phyloP scores from a whole-genome alignment of 192 early-diverging fungal genomes.

The Pecoramyces ruminantium region DNA sequence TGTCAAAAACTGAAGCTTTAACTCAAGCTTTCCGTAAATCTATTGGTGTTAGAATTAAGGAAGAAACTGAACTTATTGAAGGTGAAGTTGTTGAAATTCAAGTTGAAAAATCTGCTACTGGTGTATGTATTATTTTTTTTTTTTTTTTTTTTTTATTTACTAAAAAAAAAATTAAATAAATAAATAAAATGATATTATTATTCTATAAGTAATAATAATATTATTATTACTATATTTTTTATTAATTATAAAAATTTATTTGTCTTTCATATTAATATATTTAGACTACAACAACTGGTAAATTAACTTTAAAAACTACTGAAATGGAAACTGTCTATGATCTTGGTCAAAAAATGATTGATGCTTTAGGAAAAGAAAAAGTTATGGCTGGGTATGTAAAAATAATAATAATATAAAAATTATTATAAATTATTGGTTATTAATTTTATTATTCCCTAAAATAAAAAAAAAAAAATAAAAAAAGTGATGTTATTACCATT shows the following conservation, averaged over 20 bases:
- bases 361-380: conserved; percentile 91
- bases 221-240: too few relatives aligned
- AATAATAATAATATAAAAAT: background rate
- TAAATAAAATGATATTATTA: too few relatives aligned
- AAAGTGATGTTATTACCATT: conserved; percentile 87
- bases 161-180: too few relatives aligned
- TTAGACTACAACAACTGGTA: conserved; percentile 85
- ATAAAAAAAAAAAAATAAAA: background rate
- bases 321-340: conserved; percentile 99
- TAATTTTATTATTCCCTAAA: too few relatives aligned
- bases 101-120: conserved; percentile 81
- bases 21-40: conserved; percentile 96
- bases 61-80: conserved; percentile 95
- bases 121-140: conserved; percentile 41
- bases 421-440: too few relatives aligned
- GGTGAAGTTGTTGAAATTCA: conserved; percentile 98
- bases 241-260: background rate
- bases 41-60: conserved; percentile 94
- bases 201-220: too few relatives aligned
- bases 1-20: conserved; percentile 94
- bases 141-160: too few relatives aligned
- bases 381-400: conserved; percentile 67
- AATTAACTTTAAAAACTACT: conserved; percentile 95
- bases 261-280: too few relatives aligned
- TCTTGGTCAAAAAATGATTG: conserved; percentile 97